Evolutionary conservation across 75 land plant species (phyloP), one percentile per base, ranked within the genome.

Genomic region (Ceratopteris richardii): DNA sequence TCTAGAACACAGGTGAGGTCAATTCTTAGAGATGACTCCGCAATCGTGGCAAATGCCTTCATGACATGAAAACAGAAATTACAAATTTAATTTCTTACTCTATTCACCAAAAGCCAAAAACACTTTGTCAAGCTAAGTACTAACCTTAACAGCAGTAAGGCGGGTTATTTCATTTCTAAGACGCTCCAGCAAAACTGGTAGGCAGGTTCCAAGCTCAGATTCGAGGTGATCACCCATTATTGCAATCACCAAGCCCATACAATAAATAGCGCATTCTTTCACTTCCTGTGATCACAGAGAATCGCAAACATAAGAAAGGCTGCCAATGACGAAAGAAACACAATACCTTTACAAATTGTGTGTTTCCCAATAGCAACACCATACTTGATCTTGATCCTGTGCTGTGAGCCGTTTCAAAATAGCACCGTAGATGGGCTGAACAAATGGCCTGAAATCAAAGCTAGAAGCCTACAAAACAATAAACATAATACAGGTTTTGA

Each of bases 331-430:
- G 9, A 14, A 9, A 40, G 42, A n/a, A n/a, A n/a, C n/a, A n/a
- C n/a, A n/a, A n/a, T n/a, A n/a, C n/a, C n/a, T n/a, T n/a, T n/a
- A n/a, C n/a, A n/a, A n/a, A n/a, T n/a, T n/a, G n/a, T n/a, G n/a
- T n/a, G n/a, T n/a, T n/a, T n/a, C n/a, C n/a, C 1, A 24, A 4
- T 24, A 52, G 29, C 54, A 23, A 52, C 18, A 12, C 54, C 22
- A 26, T 24, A 93, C 98, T 87, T 93, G 98, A 74, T 93, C 98
- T 61, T 93, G 98, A 70, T 93, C 98, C 81, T 93, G 98, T 43
- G 93, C 93, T 19, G 90, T 87, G 64, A 93, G 62, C 26, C 98
- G 90, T 54, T 76, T 62, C 77, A 93, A 77, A 44, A 93, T 93
- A 13, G 96, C 82, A 67, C 66, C 76, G 51, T 89, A 93, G 29